These are phyloP conservation scores for Boletus sp. DNA, from an alignment of 1,284 basidiomycete genomes.

Conservation along the genomic window DNA sequence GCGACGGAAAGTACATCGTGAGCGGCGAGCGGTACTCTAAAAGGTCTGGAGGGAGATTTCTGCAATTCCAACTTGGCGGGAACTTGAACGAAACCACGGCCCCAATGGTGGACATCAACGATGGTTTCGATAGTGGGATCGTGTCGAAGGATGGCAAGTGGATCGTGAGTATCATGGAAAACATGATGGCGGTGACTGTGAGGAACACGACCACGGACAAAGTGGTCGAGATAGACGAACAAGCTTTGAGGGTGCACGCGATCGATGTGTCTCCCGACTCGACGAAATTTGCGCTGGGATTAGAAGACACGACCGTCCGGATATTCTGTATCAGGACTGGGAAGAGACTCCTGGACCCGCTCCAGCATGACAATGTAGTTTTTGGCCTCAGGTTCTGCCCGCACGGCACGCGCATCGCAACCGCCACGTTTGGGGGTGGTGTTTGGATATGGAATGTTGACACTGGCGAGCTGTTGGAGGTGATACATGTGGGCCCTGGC, in stretches of 20 bases:
- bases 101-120: neutral
- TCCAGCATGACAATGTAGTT: neutral
- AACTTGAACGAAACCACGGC: neutral
- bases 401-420: neutral
- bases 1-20: neutral
- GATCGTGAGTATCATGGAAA: slow-evolving; percentile 7
- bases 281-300: slow-evolving; percentile 3
- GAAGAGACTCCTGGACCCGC: neutral
- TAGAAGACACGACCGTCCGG: slow-evolving; percentile 4
- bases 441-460: slow-evolving; percentile 1
- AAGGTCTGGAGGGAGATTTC: neutral
- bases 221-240: slow-evolving; percentile 1
- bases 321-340: slow-evolving; percentile 4
- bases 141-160: slow-evolving; percentile 6
- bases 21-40: neutral
- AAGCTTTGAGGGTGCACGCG: neutral
- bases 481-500: neutral
- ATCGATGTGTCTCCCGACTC: slow-evolving; percentile 11
- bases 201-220: slow-evolving; percentile 7
- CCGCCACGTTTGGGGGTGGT: neutral
- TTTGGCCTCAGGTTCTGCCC: slow-evolving; percentile 8
- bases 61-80: neutral
- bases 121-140: neutral
- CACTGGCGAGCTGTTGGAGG: neutral
- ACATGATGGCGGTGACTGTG: slow-evolving; percentile 2